A percentile compares a stretch with the other conserved stretches of the same genome.
These are phyloP conservation scores for Penstemon davidsonii DNA, from an alignment of 257 asterid species.

Conservation along the genomic window DNA sequence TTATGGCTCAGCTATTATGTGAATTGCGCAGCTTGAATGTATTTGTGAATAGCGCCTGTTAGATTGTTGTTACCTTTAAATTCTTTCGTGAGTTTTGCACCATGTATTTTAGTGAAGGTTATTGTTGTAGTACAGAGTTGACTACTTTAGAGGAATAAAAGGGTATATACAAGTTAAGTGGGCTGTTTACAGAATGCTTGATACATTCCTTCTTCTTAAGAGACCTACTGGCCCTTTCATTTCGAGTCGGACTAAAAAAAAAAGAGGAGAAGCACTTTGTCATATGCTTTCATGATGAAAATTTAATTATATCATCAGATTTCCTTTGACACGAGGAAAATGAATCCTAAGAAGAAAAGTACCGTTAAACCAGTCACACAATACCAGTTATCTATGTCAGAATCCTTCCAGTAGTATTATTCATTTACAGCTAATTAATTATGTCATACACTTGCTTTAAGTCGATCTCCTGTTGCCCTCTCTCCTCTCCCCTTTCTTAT, in stretches of 20 bases:
- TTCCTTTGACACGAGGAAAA: background rate
- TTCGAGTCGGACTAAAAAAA: no score
- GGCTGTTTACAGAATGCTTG: background rate
- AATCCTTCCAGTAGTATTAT: no score
- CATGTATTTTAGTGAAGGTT: background rate
- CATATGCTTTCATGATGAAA: background rate
- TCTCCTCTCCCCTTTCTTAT: slow-evolving; percentile 10
- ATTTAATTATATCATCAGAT: background rate
- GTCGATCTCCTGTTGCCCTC: background rate
- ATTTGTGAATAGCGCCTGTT: background rate
- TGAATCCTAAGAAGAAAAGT: background rate
- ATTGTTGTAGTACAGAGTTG: background rate
- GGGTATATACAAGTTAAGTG: slow-evolving; percentile 4
- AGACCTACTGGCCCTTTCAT: no score
- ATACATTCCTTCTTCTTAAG: slow-evolving; percentile 6
- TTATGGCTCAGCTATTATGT: background rate
- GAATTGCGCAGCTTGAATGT: slow-evolving; percentile 6
- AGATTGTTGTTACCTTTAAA: background rate
- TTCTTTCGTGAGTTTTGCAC: background rate
- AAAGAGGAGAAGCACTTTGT: background rate
- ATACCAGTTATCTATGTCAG: no score
- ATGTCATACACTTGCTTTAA: background rate
- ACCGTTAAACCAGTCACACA: background rate
- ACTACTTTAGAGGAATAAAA: slow-evolving; percentile 1
- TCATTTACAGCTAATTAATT: no score